These are phyloP conservation scores for Podaxis sp. DNA, from an alignment of 768 basidiomycete species.

Conservation along the genomic window DNA sequence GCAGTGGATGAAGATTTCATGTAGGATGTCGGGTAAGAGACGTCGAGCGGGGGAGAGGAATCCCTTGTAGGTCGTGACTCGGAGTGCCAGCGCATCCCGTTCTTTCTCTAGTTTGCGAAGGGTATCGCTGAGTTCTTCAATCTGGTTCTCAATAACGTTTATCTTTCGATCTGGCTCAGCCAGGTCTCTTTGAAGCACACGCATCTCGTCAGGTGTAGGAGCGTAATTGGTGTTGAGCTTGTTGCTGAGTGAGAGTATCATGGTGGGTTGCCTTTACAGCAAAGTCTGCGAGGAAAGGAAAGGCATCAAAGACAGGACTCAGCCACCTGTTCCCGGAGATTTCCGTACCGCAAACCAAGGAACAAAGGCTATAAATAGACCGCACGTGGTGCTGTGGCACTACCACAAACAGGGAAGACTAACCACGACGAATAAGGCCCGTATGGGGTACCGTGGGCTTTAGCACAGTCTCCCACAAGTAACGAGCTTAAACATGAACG, in stretches of 20 bases:
- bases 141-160: background rate
- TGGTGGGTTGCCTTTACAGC: background rate
- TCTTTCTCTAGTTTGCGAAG: background rate
- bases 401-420: too few relatives aligned
- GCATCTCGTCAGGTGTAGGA: conserved; percentile 4
- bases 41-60: conserved; percentile 17
- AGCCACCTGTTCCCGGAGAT: too few relatives aligned
- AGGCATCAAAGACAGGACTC: too few relatives aligned
- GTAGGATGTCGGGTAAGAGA: conserved; percentile 17
- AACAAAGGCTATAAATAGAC: too few relatives aligned
- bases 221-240: conserved; percentile 11
- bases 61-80: background rate
- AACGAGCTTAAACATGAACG: too few relatives aligned
- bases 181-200: background rate
- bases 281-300: too few relatives aligned
- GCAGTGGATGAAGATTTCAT: conserved; percentile 20
- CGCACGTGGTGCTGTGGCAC: too few relatives aligned
- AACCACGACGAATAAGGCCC: too few relatives aligned
- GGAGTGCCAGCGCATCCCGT: background rate
- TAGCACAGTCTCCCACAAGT: too few relatives aligned
- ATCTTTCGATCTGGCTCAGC: background rate
- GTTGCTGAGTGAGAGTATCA: background rate
- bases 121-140: background rate
- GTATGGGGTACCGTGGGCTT: too few relatives aligned
- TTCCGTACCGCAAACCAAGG: too few relatives aligned